Conservation (phyloP, 2,329 filamentous ascomycete genomes). For the Arthrobotrys conoides region DNA sequence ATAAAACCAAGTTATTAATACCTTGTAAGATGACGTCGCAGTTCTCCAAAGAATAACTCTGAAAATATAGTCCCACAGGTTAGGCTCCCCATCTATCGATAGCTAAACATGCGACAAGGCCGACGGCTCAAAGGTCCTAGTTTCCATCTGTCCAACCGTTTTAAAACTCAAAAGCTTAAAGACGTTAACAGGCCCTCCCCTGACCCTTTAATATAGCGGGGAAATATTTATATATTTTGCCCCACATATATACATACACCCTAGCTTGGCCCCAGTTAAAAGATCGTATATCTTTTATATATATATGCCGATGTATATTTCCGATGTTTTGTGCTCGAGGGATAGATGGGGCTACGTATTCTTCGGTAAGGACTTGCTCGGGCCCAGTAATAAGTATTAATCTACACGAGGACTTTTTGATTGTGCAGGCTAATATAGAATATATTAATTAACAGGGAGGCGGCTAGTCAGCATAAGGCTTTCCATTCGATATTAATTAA, state of each 20-base stretch:
- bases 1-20: neutral
- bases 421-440: neutral
- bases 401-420: neutral
- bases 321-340: neutral
- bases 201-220: neutral
- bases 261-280: neutral
- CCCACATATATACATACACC: neutral
- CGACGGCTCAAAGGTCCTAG: slow-evolving; percentile 43
- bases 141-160: slow-evolving; percentile 3
- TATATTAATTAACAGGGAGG: neutral
- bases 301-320: slow-evolving; percentile 14
- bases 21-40: slow-evolving; percentile 9
- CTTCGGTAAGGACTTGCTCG: neutral
- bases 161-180: slow-evolving; percentile 22
- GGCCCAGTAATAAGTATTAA: neutral
- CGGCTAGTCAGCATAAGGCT: neutral
- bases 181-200: neutral
- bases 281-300: neutral
- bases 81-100: slow-evolving; percentile 10
- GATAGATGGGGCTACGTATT: neutral
- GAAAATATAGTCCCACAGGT: too few relatives aligned
- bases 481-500: neutral
- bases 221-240: neutral
- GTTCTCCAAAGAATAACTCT: too few relatives aligned
- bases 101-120: slow-evolving; percentile 17